These are phyloP conservation scores for Peziza echinospora DNA, from an alignment of 495 filamentous ascomycete genomes.

Conservation along the genomic window DNA sequence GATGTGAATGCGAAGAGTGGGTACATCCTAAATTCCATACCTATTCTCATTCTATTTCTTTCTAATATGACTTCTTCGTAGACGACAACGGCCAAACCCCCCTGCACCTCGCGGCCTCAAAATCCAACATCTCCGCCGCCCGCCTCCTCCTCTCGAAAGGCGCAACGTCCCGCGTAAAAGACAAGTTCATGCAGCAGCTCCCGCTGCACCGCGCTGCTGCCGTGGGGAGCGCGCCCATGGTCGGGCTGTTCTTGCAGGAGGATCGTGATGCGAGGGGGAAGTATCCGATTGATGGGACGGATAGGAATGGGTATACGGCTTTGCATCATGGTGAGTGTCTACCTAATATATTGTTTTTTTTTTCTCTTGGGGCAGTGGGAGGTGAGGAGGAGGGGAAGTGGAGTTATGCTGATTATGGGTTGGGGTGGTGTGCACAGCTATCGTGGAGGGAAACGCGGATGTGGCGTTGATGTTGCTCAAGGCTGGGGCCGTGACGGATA, in stretches of 20 bases:
- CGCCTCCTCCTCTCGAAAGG: conserved; percentile 48
- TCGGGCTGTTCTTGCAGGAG: conserved; percentile 56
- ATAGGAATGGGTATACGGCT: conserved; percentile 61
- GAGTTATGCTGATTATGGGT: too few species aligned
- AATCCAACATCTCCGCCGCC: conserved; percentile 60
- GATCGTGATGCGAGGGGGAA: too few species aligned
- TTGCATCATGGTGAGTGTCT: conserved; percentile 96
- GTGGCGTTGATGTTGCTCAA: conserved; percentile 12
- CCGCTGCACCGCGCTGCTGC: conserved; percentile 82
- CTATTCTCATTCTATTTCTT: too few species aligned
- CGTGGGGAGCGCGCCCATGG: conserved; percentile 64
- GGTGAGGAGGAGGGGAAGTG: too few species aligned
- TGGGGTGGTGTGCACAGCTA: too few species aligned
- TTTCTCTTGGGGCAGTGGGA: too few species aligned
- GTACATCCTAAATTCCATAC: too few species aligned
- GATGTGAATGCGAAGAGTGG: conserved; percentile 64
- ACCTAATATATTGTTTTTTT: too few species aligned
- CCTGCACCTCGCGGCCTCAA: conserved; percentile 80
- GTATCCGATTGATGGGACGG: conserved; percentile 72
- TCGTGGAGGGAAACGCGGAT: not conserved
- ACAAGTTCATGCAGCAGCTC: conserved; percentile 56
- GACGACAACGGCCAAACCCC: conserved; percentile 36
- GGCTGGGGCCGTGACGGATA: conserved; percentile 5
- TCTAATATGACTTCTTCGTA: too few species aligned
- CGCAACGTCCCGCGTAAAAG: conserved; percentile 63